Evolutionary conservation across 805 yeast species (phyloP), one percentile per base, ranked within the genome.

Genomic region (Citeromyces matritensis): DNA sequence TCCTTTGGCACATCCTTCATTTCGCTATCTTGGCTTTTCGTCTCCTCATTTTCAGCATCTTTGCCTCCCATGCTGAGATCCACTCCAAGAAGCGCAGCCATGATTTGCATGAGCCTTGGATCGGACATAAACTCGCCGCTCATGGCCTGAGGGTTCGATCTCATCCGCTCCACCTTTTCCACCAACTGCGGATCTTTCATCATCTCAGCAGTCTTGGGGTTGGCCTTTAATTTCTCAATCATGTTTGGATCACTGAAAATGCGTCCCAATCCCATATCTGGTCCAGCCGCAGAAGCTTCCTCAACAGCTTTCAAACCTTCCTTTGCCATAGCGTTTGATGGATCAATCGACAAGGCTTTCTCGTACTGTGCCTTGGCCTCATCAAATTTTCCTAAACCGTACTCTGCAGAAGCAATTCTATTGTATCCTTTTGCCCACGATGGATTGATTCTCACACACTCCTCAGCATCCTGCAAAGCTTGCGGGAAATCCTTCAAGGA

Each of bases 341-440:
- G 66, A 43, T 88, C 97, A 36, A 85, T 53, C 47, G 78, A 80
- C 41, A 88, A 58, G 6, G 95, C 93, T 51, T 78, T 77, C 40
- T 73, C 60, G 55, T 84, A 88, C 15, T 79, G 63, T 17, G 54
- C 53, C 42, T 69, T 69, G 29, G 97, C 91, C 14, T 70, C 80
- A 21, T 80, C 85, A 31, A 76, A 65, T 37, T 81, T 69, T 11
- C 84, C 84, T 37, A 80, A 60, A n/a, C 98, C 98, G 45, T 65
- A 77, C 31, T 77, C 72, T 23, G 98, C 98, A 40, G 96, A 86
- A 37, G 83, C 99, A 24, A 80, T 79, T 56, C 99, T 76, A 47
- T 75, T 80, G 63, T 80, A 82, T 30, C 97, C 98, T 57, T 91
- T 91, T 14, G 95, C 85, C 97, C 97, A 91, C 2, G 77, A 41